phyloP scores from a whole-genome alignment of 1,284 basidiomycete species.

The Peniophora sp. region DNA sequence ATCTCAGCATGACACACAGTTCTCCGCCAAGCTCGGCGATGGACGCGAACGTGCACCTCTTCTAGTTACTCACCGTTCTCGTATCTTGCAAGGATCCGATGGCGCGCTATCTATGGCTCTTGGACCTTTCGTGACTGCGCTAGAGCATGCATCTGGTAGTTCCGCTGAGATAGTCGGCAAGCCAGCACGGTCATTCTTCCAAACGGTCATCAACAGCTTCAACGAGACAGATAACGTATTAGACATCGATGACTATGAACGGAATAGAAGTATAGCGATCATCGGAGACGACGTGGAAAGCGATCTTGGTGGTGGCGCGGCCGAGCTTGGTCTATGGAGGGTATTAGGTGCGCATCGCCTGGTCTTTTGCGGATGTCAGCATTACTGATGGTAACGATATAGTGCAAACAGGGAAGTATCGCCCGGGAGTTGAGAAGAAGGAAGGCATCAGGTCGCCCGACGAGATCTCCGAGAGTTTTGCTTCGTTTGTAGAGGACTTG shows the following conservation, averaged over 20 bases:
- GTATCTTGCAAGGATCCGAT: constrained; percentile 34
- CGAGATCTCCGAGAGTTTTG: constrained; percentile 44
- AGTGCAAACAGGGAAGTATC: constrained; percentile 63
- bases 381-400: constrained; percentile 4
- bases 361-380: constrained; percentile 7
- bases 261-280: constrained; percentile 36
- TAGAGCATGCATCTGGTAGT: constrained; percentile 47
- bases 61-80: constrained; percentile 52
- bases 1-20: not conserved
- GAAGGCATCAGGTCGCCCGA: constrained; percentile 35
- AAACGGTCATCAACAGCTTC: constrained; percentile 45
- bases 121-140: constrained; percentile 59
- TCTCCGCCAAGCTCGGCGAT: constrained; percentile 20
- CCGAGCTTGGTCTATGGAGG: constrained; percentile 51
- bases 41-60: constrained; percentile 19
- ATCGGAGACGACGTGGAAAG: constrained; percentile 62
- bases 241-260: too few species aligned
- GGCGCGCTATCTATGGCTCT: constrained; percentile 55
- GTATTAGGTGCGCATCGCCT: constrained; percentile 42
- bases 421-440: constrained; percentile 44
- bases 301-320: constrained; percentile 58
- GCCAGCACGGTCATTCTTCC: constrained; percentile 52
- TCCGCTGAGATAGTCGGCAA: constrained; percentile 58
- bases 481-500: constrained; percentile 43
- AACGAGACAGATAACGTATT: constrained; percentile 8